Evolutionary conservation across 2,329 filamentous ascomycete genomes (phyloP), one percentile per base, ranked within the genome.

Genomic region (Penicillium nordicum): DNA sequence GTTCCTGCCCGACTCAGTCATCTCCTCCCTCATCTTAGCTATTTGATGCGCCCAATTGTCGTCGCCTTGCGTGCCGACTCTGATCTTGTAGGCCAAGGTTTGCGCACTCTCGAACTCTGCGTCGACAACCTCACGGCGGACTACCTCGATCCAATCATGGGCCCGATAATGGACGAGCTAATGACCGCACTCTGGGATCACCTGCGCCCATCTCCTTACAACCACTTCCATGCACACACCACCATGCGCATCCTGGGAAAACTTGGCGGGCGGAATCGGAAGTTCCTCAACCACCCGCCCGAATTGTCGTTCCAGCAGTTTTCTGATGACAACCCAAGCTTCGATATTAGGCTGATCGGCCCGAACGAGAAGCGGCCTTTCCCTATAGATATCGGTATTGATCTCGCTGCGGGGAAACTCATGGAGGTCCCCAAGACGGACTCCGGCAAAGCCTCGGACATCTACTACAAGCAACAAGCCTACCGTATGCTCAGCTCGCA

Each of bases 181-280:
- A 99, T 99, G 94, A 94, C 92, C 45, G 93, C 93, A 1, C 81
- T 99, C 1, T 99, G 96, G 82, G 92, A 97, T 61, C 95, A 99
- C 72, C 82, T 99, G 41, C 89, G 89, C 66, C 95, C 94, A 8
- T 88, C 92, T 60, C 94, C 94, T 0, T 96, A 99, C 73, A 96
- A 89, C 67, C 95, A 99, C 73, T 96, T 97, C 74, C 93, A 97
- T 69, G 90, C 95, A 0, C 94, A 99, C 71, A 97, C 94, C 0
- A 97, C 94, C 0, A 96, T 99, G 87, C 83, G 94, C 44, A 99
- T 99, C 55, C 82, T 99, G 2, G 94, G 94, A 14, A 99, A 99
- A 74, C 83, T 99, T 12, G 94, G 95, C 44, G 94, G 94, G 8
- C 86, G 94, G 27, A 99, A 99, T 68, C 82, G 95, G 36, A 97